phyloP scores from a whole-genome alignment of 805 yeast genomes.

The Ogataea sp. region DNA sequence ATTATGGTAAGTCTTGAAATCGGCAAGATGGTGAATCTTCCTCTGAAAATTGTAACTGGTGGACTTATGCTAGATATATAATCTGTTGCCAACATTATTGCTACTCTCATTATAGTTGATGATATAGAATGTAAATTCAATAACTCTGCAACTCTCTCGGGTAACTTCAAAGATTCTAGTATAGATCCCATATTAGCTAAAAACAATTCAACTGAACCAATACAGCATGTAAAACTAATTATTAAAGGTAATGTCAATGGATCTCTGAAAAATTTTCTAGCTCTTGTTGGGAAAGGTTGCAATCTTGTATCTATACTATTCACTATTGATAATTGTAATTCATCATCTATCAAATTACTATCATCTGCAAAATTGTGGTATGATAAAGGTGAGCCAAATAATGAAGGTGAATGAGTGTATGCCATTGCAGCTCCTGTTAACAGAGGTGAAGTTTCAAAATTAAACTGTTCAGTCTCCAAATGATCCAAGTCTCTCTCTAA shows the following conservation, averaged over 20 bases:
- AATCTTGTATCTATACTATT: slow-evolving; percentile 6
- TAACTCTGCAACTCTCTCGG: slow-evolving; percentile 25
- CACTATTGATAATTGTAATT: neutral
- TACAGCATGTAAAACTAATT: slow-evolving; percentile 51
- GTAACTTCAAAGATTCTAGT: slow-evolving; percentile 38
- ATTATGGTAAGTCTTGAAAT: slow-evolving; percentile 22
- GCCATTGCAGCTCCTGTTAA: slow-evolving; percentile 23
- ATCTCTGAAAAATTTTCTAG: slow-evolving; percentile 33
- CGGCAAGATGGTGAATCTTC: slow-evolving; percentile 6
- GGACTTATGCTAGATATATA: slow-evolving; percentile 29
- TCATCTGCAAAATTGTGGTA: slow-evolving; percentile 1
- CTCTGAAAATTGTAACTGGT: slow-evolving; percentile 17
- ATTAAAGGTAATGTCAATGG: slow-evolving; percentile 59
- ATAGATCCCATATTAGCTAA: slow-evolving; percentile 67
- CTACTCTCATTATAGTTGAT: slow-evolving; percentile 64
- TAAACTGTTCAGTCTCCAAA: slow-evolving; percentile 16
- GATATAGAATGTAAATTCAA: slow-evolving; percentile 54
- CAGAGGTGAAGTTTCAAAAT: slow-evolving; percentile 25
- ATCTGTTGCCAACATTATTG: slow-evolving; percentile 66
- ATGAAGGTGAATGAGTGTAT: neutral
- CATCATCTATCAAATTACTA: slow-evolving; percentile 1
- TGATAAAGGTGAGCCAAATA: slow-evolving; percentile 17
- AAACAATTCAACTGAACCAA: slow-evolving; percentile 85
- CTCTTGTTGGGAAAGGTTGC: slow-evolving; percentile 8
- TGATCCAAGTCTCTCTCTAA: slow-evolving; percentile 19